Base-by-base conservation (phyloP, 257 asterid genomes). In the Solanum chmielewskii region DNA sequence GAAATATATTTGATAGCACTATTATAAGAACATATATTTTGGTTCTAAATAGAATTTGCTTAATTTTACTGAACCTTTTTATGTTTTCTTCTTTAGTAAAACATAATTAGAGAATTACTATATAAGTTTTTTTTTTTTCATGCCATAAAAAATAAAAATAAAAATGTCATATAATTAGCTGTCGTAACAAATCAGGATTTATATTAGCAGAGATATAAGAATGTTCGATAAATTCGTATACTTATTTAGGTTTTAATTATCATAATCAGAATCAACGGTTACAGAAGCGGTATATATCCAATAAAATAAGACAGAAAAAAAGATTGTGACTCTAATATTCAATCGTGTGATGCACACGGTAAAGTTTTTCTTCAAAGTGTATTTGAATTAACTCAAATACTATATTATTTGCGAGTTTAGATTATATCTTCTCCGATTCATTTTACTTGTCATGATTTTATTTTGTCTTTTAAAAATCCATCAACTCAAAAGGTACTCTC, bases 371-470 rank as follows among this genome's bases (percentile, higher is more conserved):
- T 6, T 69, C 1, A 2, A 69, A 15, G 39, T 68, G 42, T 7
- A 15, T 16, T 70, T 21, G 10, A 31, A 70, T 70, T 70, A 70
- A 31, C 7, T 70, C 7, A 4, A 4, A 15, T 31, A 70, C 0
- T 7, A 3, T 70, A 16, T 31, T 31, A 31, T 31, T 70, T 70
- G 16, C 12, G 6, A 70, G 42, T 31, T 15, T 1, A 70, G 0
- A 1, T 16, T 70, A 9, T 66, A 3, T 5, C 0, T 13, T 1
- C 0, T 27, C 0, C 16, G 0, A 27, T 27, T 2, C 1, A 2
- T 27, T 27, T 66, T 27, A 66, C 2, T 25, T 66, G 2, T 66
- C 21, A 66, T 52, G 1, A 6, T 52, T 6, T 52, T 0, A 52
- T 6, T 16, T 52, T 6, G 23, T 52, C 10, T 1, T 66, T 66